phyloP scores from a whole-genome alignment of 2,329 filamentous ascomycete species.

The Xylaria sp. region DNA sequence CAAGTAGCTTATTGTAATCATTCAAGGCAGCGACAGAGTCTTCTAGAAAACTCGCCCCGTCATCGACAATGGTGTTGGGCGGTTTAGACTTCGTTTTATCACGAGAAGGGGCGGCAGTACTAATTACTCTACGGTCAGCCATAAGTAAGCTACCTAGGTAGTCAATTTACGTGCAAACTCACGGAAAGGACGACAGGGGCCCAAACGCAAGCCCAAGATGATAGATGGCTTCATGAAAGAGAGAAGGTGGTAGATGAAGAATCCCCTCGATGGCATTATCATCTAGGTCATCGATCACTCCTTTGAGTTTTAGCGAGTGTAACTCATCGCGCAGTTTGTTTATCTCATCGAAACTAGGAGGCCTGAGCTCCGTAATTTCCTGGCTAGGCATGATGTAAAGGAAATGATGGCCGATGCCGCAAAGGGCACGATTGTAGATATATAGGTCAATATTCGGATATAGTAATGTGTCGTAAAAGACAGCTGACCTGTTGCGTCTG shows the following conservation, averaged over 20 bases:
- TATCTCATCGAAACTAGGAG: slow-evolving; percentile 18
- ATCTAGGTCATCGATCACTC: not conserved
- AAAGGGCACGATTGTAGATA: not conserved
- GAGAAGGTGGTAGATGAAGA: slow-evolving; percentile 21
- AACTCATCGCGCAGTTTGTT: slow-evolving; percentile 31
- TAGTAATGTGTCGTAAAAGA: not conserved
- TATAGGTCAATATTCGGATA: not conserved
- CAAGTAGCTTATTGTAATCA: slow-evolving; percentile 35
- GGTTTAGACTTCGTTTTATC: not conserved
- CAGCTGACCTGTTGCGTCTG: not conserved
- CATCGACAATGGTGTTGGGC: slow-evolving; percentile 19
- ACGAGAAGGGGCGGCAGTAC: not conserved
- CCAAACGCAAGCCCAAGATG: slow-evolving; percentile 13
- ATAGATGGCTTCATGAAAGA: slow-evolving; percentile 17
- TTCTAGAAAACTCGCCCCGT: slow-evolving; percentile 22
- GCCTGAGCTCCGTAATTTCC: not conserved
- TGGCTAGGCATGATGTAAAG: slow-evolving; percentile 18
- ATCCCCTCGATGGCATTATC: slow-evolving; percentile 21
- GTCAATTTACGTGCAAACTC: not conserved
- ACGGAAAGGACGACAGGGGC: slow-evolving; percentile 31
- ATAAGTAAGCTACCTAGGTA: too few relatives aligned
- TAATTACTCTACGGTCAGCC: slow-evolving; percentile 12
- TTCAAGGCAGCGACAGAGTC: slow-evolving; percentile 15
- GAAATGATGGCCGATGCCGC: not conserved
- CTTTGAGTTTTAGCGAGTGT: slow-evolving; percentile 5